These are phyloP conservation scores for Buxus sempervirens DNA, from an alignment of 164 flowering plant species.

Conservation along the genomic window DNA sequence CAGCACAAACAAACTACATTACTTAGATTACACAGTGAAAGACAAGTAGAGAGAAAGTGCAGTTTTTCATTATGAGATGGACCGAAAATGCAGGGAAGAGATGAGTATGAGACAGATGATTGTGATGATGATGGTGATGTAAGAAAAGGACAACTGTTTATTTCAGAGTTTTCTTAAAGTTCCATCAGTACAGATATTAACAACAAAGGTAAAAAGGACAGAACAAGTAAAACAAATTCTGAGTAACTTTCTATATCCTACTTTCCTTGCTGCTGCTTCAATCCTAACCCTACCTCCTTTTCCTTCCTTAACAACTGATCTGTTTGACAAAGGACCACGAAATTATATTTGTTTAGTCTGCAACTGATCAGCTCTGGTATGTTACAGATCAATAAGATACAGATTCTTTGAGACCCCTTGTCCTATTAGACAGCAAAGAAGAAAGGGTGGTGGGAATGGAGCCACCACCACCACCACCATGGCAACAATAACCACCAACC, in stretches of 20 bases:
- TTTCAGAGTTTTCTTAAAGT: conserved; percentile 31
- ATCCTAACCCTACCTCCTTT: conserved; percentile 20
- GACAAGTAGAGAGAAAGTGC: too few relatives aligned
- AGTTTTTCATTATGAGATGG: too few relatives aligned
- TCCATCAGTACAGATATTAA: conserved; percentile 42
- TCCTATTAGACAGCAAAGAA: conserved; percentile 34
- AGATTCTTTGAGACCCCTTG: conserved; percentile 33
- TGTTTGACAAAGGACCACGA: conserved; percentile 49
- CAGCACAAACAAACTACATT: too few relatives aligned
- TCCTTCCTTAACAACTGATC: conserved; percentile 33
- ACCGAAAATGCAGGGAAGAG: too few relatives aligned
- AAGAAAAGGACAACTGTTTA: conserved; percentile 24
- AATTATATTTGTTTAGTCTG: conserved; percentile 25
- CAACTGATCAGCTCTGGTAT: conserved; percentile 40
- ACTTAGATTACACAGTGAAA: too few relatives aligned
- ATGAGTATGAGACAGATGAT: too few relatives aligned
- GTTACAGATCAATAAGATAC: conserved; percentile 65
- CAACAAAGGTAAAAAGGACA: conserved; percentile 11
- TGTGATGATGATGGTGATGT: too few relatives aligned
- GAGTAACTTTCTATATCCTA: conserved; percentile 40
- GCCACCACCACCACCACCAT: conserved; percentile 28
- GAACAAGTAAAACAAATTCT: conserved; percentile 26
- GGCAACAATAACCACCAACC: too few relatives aligned
- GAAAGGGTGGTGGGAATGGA: conserved; percentile 36
- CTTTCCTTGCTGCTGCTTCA: conserved; percentile 26